Evolutionary conservation across 2,329 filamentous ascomycete species (phyloP), one percentile per base, ranked within the genome.

Genomic region (Lasiodiplodia gonubiensis): DNA sequence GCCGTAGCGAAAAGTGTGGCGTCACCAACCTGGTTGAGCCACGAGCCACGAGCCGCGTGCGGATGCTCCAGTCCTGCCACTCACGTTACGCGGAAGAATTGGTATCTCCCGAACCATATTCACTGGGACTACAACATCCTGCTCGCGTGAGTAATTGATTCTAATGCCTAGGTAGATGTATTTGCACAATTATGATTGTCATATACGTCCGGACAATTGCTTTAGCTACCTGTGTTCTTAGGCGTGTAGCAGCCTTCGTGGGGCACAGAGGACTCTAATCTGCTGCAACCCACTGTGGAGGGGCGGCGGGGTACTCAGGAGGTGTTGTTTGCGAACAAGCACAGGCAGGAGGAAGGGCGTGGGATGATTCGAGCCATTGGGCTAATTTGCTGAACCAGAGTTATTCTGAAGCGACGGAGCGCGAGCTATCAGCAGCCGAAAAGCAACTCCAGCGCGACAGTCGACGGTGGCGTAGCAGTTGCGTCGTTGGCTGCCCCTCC

Each of bases 1-100:
- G 21, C 42, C 4, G 16, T 46, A 14, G 59, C 30, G 4, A 48
- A 7, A 63, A 12, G 46, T 30, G 27, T 63, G 27, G 42, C 59
- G 59, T 51, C 59, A 63, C 37, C 46, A 63, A 63, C 59, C 59
- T 30, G 30, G 59, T 63, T 27, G 59, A 63, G 59, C 59, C 59
- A 63, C 46, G 59, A 63, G 59, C 59, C 59, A 48, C 39, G 57
- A 61, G 59, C 59, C 59, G 46, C 59, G 8, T n/a, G 35, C 55
- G 46, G 59, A 48, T 37, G 46, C 14, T 18, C 23, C 4, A 14
- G 42, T n/a, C 59, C 59, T 46, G 46, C 59, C 59, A 51, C 59
- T 63, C 42, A 63, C 30, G 46, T 51, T 63, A 46, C 27, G 46
- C 59, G 59, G 30, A 33, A 8, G 30, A 33, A 33, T 33, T 33